A percentile compares a stretch with the other conserved stretches of the same genome.
phyloP scores from a whole-genome alignment of 495 filamentous ascomycete genomes.

The Neurospora sp. region DNA sequence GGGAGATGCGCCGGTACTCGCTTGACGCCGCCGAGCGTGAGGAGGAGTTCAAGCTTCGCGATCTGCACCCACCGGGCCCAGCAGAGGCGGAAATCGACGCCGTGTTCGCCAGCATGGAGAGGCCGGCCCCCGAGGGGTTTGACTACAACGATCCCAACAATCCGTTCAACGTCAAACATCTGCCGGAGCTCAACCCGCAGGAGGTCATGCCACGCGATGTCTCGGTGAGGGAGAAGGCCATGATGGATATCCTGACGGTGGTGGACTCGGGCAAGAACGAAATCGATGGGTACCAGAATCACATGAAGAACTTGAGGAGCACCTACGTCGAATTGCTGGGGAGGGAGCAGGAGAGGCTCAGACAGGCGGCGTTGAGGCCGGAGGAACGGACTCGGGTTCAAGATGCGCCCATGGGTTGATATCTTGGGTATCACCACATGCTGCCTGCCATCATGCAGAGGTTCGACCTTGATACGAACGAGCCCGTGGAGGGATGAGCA shows the following conservation, averaged over 20 bases:
- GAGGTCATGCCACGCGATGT: background rate
- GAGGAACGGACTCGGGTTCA: constrained; percentile 9
- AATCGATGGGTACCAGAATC: constrained; percentile 9
- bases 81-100: constrained; percentile 12
- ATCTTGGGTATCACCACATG: background rate
- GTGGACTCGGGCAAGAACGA: constrained; percentile 9
- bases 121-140: constrained; percentile 6
- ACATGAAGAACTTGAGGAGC: constrained; percentile 11
- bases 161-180: constrained; percentile 1
- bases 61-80: background rate
- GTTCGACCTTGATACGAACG: background rate
- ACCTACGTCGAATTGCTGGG: constrained; percentile 12
- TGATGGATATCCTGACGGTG: constrained; percentile 13
- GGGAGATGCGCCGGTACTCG: constrained; percentile 26
- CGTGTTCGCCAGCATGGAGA: constrained; percentile 20
- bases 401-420: background rate
- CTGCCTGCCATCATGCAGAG: background rate
- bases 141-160: constrained; percentile 13
- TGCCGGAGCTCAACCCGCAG: background rate
- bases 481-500: background rate
- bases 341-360: constrained; percentile 14
- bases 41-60: constrained; percentile 44
- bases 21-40: constrained; percentile 46
- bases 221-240: constrained; percentile 11
- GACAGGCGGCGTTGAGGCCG: constrained; percentile 12